Evolutionary conservation across 176 grass and related monocot genomes (phyloP), one percentile per base, ranked within the genome.

Genomic region (Cocos nucifera): DNA sequence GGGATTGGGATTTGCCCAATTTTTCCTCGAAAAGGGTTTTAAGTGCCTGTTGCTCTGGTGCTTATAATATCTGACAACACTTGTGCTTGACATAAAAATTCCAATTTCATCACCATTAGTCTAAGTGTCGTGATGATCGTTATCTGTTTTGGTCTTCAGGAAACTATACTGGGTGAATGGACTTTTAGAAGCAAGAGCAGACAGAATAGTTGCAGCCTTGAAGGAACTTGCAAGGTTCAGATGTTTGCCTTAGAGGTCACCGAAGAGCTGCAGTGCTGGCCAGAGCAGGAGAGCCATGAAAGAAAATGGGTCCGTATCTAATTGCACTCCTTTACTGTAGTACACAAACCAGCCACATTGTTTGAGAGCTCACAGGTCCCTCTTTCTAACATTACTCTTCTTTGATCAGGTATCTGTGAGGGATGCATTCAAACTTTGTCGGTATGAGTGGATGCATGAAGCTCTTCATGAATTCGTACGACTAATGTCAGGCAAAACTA

Each of bases 171-270:
- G 66, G 89, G 89, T 51, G 68, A 79, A 28, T 95, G 89, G 89
- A 77, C 78, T 48, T 89, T 95, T 70, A 89, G 75, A 74, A 95
- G 89, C 85, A 95, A 95, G 82, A 95, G 85, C 73, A 89, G 79
- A 4, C 73, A 95, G 73, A 78, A 69, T 30, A 83, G 59, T 52
- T 65, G 22, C 65, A 80, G 76, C 73, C 62, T 65, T 3, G 78
- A 64, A 51, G 76, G 73, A 73, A 62, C 82, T 39, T 95, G 89
- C 69, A 89, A 83, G 65, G 89, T 85, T 59, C 79, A 73, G 64
- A 88, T 95, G 64, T 95, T 95, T 76, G 89, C 82, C 29, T 56
- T 95, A 57, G 82, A 89, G 71, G 89, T 95, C 54, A 95, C 82
- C 0, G 79, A 95, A 53, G 89, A 89, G 77, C 76, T 89, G 5